A percentile compares a stretch with the other conserved stretches of the same genome.
These are phyloP conservation scores for Sambucus nigra DNA, from an alignment of 129 eudicot species.

Conservation along the genomic window DNA sequence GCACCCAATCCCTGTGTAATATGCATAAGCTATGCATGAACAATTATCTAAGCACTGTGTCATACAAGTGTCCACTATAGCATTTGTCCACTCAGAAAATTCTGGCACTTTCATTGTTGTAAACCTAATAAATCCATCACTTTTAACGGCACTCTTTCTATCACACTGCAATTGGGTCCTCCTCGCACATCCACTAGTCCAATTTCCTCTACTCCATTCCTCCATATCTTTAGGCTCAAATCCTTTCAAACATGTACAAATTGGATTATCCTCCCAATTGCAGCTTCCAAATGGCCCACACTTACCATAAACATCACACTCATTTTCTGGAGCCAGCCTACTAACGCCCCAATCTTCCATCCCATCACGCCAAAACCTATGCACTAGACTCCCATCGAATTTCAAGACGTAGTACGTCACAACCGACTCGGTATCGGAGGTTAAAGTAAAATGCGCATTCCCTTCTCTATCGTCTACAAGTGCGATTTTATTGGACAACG, in stretches of 20 bases:
- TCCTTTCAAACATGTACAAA: conserved; percentile 17
- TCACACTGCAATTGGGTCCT: conserved; percentile 7
- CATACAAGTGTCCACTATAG: conserved; percentile 9
- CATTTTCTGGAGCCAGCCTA: background rate
- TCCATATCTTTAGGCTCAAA: conserved; percentile 10
- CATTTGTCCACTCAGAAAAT: background rate
- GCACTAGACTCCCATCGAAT: conserved; percentile 2
- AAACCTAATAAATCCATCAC: conserved; percentile 23
- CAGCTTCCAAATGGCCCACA: conserved; percentile 17
- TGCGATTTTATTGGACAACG: conserved; percentile 9
- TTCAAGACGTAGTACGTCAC: conserved; percentile 2
- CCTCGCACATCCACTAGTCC: conserved; percentile 21
- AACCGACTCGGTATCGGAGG: background rate
- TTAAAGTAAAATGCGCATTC: background rate
- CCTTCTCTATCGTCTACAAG: conserved; percentile 10
- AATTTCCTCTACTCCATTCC: conserved; percentile 19
- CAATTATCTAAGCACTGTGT: conserved; percentile 29
- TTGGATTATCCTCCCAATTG: background rate
- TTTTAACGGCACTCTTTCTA: background rate
- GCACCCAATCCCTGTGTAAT: conserved; percentile 19
- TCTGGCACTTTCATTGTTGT: conserved; percentile 13
- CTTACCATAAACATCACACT: conserved; percentile 15
- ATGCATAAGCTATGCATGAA: conserved; percentile 23
- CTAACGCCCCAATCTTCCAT: conserved; percentile 14
- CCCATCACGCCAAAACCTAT: conserved; percentile 7